Evolutionary conservation across 331 rosid genomes (phyloP).

Genomic region (Malus hybrid): DNA sequence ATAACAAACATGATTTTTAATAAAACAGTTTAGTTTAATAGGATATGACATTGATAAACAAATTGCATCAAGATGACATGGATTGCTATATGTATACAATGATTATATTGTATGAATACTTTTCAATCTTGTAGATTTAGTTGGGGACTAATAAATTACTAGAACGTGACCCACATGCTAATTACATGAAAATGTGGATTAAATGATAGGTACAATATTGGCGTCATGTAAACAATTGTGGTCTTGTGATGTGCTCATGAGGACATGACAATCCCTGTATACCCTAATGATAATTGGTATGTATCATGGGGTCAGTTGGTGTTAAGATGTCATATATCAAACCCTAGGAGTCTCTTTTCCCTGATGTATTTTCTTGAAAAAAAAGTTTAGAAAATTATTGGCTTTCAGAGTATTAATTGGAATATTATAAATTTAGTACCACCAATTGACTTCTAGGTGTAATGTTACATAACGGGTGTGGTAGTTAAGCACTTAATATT

Average conservation of each 20-base stretch:
- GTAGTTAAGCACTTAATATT: neutral
- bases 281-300: neutral
- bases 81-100: neutral
- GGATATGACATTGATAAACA: neutral
- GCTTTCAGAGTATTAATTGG: neutral
- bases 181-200: neutral
- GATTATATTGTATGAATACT: neutral
- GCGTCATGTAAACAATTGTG: neutral
- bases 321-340: constrained; percentile 1
- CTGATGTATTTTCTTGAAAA: neutral
- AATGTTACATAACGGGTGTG: neutral
- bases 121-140: neutral
- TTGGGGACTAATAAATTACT: neutral
- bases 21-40: too few species aligned
- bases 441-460: neutral
- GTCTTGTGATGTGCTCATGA: neutral
- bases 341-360: neutral
- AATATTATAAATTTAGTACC: neutral
- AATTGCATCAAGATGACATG: neutral
- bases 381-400: neutral
- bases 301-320: neutral
- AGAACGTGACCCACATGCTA: constrained; percentile 3
- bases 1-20: neutral
- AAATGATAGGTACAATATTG: neutral
- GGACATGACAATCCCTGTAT: neutral